A percentile compares a stretch with the other conserved stretches of the same genome.
Conservation (phyloP, 371 early-diverging fungal species). For the Mucor racemosus region DNA sequence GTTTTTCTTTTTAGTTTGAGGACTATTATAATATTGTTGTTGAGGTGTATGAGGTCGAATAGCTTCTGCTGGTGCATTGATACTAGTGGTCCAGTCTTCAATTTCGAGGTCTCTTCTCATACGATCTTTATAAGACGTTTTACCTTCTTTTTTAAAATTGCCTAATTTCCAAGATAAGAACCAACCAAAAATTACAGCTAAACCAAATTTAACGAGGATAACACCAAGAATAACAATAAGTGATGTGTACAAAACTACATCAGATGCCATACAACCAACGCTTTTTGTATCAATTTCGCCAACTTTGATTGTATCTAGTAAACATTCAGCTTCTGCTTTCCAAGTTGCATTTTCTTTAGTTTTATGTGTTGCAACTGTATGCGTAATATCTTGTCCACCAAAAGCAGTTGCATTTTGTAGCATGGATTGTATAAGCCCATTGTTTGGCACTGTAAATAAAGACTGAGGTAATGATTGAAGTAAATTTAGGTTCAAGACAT, state of each 20-base stretch:
- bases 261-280: conserved; percentile 71
- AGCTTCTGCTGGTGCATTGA: conserved; percentile 49
- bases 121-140: conserved; percentile 43
- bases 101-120: conserved; percentile 59
- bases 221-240: conserved; percentile 65
- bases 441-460: conserved; percentile 32
- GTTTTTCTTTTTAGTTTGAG: conserved; percentile 13
- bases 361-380: conserved; percentile 35
- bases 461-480: conserved; percentile 39
- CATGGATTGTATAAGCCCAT: conserved; percentile 42
- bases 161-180: conserved; percentile 65
- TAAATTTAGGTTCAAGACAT: conserved; percentile 52
- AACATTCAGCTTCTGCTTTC: conserved; percentile 59
- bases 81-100: conserved; percentile 61
- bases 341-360: conserved; percentile 14
- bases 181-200: conserved; percentile 81
- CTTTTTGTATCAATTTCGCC: conserved; percentile 80
- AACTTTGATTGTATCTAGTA: conserved; percentile 70
- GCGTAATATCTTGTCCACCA: conserved; percentile 51
- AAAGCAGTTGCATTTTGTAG: conserved; percentile 22
- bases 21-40: not conserved
- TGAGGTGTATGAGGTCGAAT: conserved; percentile 19
- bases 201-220: conserved; percentile 69
- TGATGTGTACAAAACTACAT: conserved; percentile 60
- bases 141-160: conserved; percentile 40